Conservation (phyloP, 805 yeast genomes). For the Candida parachauliodes region DNA sequence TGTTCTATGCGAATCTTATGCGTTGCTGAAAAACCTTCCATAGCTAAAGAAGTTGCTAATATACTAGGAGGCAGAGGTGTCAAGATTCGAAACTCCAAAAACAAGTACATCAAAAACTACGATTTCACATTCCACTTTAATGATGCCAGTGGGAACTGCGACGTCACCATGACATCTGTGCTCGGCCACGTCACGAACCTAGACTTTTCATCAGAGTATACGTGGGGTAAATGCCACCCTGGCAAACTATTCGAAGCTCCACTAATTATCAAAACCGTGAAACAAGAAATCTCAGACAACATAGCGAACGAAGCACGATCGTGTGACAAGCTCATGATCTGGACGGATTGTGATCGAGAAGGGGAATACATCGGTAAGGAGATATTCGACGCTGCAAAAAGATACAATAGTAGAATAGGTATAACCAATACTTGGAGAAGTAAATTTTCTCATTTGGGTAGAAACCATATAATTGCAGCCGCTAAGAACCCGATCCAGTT, state of each 20-base stretch:
- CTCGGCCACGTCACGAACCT: constrained; percentile 74
- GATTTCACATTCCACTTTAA: constrained; percentile 71
- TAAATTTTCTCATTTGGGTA: constrained; percentile 81
- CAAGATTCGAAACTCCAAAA: constrained; percentile 43
- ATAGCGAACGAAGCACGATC: constrained; percentile 60
- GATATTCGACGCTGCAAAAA: constrained; percentile 64
- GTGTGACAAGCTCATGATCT: constrained; percentile 71
- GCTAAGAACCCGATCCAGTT: constrained; percentile 64
- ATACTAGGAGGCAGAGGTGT: constrained; percentile 73
- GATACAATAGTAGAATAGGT: constrained; percentile 43
- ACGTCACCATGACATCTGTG: constrained; percentile 89
- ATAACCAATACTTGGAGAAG: constrained; percentile 61
- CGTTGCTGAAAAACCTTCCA: constrained; percentile 96
- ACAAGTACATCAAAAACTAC: constrained; percentile 72
- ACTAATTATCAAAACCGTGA: constrained; percentile 34
- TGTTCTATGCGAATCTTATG: constrained; percentile 69
- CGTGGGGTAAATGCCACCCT: constrained; percentile 67
- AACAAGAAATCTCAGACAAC: constrained; percentile 55
- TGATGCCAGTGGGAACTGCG: constrained; percentile 50
- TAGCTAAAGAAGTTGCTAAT: constrained; percentile 76
- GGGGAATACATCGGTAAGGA: constrained; percentile 93
- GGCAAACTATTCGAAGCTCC: constrained; percentile 72
- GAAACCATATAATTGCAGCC: constrained; percentile 68
- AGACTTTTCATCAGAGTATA: constrained; percentile 60
- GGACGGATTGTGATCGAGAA: constrained; percentile 99